phyloP scores from a whole-genome alignment of 768 basidiomycete genomes.

The Hortiboletus flavorubellus region DNA sequence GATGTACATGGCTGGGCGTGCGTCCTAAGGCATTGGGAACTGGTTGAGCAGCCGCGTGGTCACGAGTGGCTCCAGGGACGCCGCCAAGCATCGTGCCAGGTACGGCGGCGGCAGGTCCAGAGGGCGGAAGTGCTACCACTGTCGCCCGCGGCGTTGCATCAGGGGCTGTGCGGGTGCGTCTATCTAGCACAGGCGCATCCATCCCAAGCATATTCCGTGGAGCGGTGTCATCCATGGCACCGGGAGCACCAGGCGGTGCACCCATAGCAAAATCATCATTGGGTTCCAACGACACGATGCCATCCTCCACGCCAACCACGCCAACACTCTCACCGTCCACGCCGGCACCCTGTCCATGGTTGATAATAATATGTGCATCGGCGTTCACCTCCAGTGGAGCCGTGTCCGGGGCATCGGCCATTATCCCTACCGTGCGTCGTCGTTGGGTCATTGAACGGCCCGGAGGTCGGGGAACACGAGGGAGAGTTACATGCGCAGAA shows the following conservation, averaged over 20 bases:
- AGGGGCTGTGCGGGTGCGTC: slow-evolving; percentile 41
- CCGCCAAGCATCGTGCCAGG: slow-evolving; percentile 16
- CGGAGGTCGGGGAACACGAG: slow-evolving; percentile 25
- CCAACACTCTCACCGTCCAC: slow-evolving; percentile 42
- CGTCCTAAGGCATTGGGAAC: slow-evolving; percentile 20
- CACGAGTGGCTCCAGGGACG: slow-evolving; percentile 11
- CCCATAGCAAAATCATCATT: slow-evolving; percentile 91
- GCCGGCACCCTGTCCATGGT: slow-evolving; percentile 39
- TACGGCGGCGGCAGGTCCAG: slow-evolving; percentile 11
- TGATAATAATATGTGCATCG: slow-evolving; percentile 53
- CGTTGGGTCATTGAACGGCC: slow-evolving; percentile 34
- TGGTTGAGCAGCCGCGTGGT: slow-evolving; percentile 12
- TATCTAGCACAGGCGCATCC: slow-evolving; percentile 26
- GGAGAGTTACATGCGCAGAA: slow-evolving; percentile 30
- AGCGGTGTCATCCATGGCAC: slow-evolving; percentile 52
- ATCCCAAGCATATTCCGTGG: slow-evolving; percentile 28
- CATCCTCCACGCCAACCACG: slow-evolving; percentile 60
- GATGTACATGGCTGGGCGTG: slow-evolving; percentile 34
- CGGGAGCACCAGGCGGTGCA: slow-evolving; percentile 88
- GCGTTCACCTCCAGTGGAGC: slow-evolving; percentile 39
- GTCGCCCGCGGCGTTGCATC: slow-evolving; percentile 66
- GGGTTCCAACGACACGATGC: slow-evolving; percentile 71
- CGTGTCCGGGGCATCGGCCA: slow-evolving; percentile 37
- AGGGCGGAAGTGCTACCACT: slow-evolving; percentile 49
- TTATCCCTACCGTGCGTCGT: slow-evolving; percentile 47